Percentiles rank a stretch among this genome's conserved stretches.
These are phyloP conservation scores for Tephrocybe rancida DNA, from an alignment of 768 basidiomycete species.

Conservation along the genomic window DNA sequence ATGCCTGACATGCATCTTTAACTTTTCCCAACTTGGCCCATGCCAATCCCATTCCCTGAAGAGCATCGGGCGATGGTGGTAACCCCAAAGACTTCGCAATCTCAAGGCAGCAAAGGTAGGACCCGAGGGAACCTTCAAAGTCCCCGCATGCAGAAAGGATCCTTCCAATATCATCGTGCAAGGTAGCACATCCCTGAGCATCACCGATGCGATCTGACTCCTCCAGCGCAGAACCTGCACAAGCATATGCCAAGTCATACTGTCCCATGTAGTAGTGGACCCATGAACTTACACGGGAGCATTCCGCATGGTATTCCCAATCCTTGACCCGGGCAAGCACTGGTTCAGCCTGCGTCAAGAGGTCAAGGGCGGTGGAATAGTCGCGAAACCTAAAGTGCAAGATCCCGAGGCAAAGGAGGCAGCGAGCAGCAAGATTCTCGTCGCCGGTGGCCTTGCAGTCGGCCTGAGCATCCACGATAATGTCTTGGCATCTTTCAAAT, in stretches of 20 bases:
- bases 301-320: background rate
- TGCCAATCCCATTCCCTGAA: slow-evolving; percentile 6
- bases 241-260: background rate
- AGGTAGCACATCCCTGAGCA: background rate
- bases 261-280: background rate
- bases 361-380: background rate
- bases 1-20: background rate
- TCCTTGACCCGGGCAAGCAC: background rate
- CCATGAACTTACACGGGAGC: background rate
- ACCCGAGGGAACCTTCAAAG: background rate
- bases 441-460: background rate
- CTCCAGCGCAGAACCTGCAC: background rate
- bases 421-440: background rate
- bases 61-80: background rate
- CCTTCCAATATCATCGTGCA: background rate
- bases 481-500: background rate
- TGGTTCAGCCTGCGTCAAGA: background rate
- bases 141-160: background rate
- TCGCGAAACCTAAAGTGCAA: background rate
- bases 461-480: background rate
- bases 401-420: background rate
- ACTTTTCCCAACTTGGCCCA: background rate
- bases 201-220: background rate
- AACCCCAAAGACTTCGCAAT: background rate
- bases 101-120: background rate